Base-by-base conservation (phyloP, 2,329 filamentous ascomycete genomes). In the Cladosporium sp. region DNA sequence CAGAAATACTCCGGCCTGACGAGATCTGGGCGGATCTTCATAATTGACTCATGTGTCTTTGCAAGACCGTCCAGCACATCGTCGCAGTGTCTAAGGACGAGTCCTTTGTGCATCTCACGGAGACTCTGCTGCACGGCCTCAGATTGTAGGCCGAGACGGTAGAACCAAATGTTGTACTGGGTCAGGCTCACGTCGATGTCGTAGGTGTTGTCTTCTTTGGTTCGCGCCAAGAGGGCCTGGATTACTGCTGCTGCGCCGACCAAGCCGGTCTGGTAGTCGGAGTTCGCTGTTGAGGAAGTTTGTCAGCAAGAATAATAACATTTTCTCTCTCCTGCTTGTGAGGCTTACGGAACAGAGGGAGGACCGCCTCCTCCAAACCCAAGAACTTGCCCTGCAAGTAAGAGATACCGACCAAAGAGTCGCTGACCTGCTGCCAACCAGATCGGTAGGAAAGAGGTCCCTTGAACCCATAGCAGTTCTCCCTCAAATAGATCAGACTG, bases 381-480 rank as follows among this genome's bases (percentile, higher is more conserved):
- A 50, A n/a, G 34, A 50, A 50, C 3, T 50, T 50, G 5, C 47
- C 47, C 13, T 50, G 47, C 6, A 50, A 20, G 6, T 50, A 37
- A 4, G 47, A 50, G 6, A 50, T 50, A 13, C 47, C 47, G 5
- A 50, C 47, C 32, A 50, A 37, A 19, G 32, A 50, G 12, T 50
- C 47, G 19, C 47, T 50, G 19, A 50, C 47, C 34, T 50, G 47
- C 13, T 50, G 47, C 47, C 47, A 50, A 7, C 47, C 47, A 2
- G 47, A 50, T 3, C 77, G 67, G 24, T 73, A 65, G 3, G 67
- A 64, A 73, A 75, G 76, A 0, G 75, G 75, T 0, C 78, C 78
- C 49, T 78, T 60, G 71, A 73, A 80, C 0, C 78, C 78, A 58
- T 79, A 81, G 64, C 77, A 80, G 58, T 80, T 79, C 64, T 80